Percentiles rank a stretch among this genome's conserved stretches.
Evolutionary conservation across 495 filamentous ascomycete species (phyloP).

Genomic region (Lentithecium fluviatile): DNA sequence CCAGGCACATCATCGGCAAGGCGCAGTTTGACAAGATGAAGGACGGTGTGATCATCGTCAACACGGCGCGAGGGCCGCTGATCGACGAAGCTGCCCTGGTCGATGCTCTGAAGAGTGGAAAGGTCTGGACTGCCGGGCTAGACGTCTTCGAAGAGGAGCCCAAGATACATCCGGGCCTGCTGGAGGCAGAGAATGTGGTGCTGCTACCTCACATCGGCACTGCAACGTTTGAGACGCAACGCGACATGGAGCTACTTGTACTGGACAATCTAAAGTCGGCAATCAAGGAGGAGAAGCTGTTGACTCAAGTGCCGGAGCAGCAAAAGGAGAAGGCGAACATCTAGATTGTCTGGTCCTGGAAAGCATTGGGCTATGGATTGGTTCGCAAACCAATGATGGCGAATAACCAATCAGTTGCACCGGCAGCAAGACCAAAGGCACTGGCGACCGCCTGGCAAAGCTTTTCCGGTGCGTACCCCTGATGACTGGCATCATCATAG

Average conservation of each 20-base stretch:
- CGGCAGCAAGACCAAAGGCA: too few relatives aligned
- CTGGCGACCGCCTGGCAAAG: too few relatives aligned
- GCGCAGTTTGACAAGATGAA: slow-evolving; percentile 42
- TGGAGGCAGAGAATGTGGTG: slow-evolving; percentile 40
- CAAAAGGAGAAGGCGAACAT: slow-evolving; percentile 27
- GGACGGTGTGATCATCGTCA: slow-evolving; percentile 42
- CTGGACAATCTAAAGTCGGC: slow-evolving; percentile 41
- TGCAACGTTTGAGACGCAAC: slow-evolving; percentile 43
- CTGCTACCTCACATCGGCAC: slow-evolving; percentile 44
- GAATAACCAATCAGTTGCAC: too few relatives aligned
- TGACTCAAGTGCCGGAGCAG: slow-evolving; percentile 43
- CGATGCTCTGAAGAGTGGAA: slow-evolving; percentile 41
- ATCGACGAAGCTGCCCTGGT: slow-evolving; percentile 46
- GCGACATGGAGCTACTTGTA: slow-evolving; percentile 43
- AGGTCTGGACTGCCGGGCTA: slow-evolving; percentile 42
- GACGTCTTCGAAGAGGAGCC: slow-evolving; percentile 48
- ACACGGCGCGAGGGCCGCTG: slow-evolving; percentile 43
- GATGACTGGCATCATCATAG: too few relatives aligned
- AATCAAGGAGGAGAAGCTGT: slow-evolving; percentile 32
- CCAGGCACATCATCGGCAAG: slow-evolving; percentile 42
- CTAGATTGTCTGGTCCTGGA: background rate
- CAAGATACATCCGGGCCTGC: slow-evolving; percentile 36
- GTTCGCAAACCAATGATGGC: too few relatives aligned
- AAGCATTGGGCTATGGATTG: too few relatives aligned
- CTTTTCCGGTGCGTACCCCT: too few relatives aligned